phyloP scores from a whole-genome alignment of 768 basidiomycete species.

The Kwoniella bestiolae region DNA sequence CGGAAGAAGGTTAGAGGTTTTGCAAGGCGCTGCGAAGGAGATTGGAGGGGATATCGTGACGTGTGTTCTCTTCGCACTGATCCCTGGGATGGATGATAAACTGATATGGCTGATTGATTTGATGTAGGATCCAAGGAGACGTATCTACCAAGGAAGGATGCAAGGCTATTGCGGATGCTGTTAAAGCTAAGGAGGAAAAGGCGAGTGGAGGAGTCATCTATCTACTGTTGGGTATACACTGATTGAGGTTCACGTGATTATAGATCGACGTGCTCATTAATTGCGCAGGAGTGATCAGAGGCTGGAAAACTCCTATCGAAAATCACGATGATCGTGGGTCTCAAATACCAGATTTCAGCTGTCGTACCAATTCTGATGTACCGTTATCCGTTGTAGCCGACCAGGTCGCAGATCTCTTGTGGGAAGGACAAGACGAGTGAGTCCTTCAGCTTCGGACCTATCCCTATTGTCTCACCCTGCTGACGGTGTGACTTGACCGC shows the following conservation, averaged over 20 bases:
- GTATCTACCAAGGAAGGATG: constrained; percentile 42
- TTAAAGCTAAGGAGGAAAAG: constrained; percentile 24
- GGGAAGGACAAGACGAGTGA: constrained; percentile 40
- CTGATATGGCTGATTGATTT: constrained; percentile 27
- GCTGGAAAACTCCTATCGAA: constrained; percentile 31
- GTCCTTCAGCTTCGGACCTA: not conserved
- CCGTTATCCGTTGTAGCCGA: constrained; percentile 18
- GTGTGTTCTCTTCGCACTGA: constrained; percentile 20
- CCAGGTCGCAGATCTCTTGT: constrained; percentile 29
- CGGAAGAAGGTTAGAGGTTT: constrained; percentile 43
- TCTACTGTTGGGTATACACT: not conserved
- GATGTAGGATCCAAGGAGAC: constrained; percentile 40
- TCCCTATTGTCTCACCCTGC: not conserved
- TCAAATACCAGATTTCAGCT: not conserved
- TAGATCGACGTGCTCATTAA: constrained; percentile 50
- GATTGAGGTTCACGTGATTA: not conserved
- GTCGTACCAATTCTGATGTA: not conserved
- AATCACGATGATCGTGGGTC: constrained; percentile 47
- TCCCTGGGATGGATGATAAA: constrained; percentile 27
- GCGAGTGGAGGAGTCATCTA: not conserved
- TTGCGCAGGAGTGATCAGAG: constrained; percentile 48
- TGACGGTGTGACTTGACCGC: no score
- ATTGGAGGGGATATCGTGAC: constrained; percentile 25
- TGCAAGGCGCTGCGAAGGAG: constrained; percentile 38
- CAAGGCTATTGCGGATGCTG: constrained; percentile 30